A percentile compares a stretch with the other conserved stretches of the same genome.
These are phyloP conservation scores for Lactifluus hygrophoroides DNA, from an alignment of 768 basidiomycete species.

Conservation along the genomic window DNA sequence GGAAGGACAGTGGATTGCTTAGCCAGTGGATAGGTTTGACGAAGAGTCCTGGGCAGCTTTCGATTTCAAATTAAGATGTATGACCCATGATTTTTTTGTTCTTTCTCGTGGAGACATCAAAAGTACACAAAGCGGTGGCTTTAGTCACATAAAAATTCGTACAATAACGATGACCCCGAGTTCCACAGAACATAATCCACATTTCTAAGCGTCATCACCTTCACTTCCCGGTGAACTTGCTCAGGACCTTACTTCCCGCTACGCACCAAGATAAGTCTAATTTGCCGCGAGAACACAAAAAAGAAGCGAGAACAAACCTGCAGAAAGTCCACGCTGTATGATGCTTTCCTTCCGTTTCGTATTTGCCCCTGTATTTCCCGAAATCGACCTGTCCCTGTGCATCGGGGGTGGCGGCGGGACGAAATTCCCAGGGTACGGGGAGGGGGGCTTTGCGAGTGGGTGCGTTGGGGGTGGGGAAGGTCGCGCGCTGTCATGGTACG, in stretches of 20 bases:
- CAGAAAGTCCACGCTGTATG: not conserved
- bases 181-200: not conserved
- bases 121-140: not conserved
- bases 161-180: not conserved
- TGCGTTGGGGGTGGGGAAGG: not conserved
- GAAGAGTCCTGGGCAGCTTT: not conserved
- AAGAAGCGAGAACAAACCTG: constrained; percentile 2
- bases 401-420: not conserved
- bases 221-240: constrained; percentile 9
- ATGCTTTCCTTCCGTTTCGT: not conserved
- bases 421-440: not conserved
- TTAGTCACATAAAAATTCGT: not conserved
- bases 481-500: not conserved
- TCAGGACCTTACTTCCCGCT: constrained; percentile 9
- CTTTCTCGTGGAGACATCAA: too few relatives aligned
- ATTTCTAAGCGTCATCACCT: not conserved
- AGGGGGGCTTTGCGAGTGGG: not conserved
- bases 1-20: too few relatives aligned
- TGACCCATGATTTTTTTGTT: not conserved
- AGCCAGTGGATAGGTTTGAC: too few relatives aligned
- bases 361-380: not conserved
- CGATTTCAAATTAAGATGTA: not conserved
- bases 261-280: not conserved
- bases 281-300: not conserved
- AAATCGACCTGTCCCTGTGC: not conserved